phyloP scores from a whole-genome alignment of 208 protist genomes.

The Blastocrithidia nonstop region DNA sequence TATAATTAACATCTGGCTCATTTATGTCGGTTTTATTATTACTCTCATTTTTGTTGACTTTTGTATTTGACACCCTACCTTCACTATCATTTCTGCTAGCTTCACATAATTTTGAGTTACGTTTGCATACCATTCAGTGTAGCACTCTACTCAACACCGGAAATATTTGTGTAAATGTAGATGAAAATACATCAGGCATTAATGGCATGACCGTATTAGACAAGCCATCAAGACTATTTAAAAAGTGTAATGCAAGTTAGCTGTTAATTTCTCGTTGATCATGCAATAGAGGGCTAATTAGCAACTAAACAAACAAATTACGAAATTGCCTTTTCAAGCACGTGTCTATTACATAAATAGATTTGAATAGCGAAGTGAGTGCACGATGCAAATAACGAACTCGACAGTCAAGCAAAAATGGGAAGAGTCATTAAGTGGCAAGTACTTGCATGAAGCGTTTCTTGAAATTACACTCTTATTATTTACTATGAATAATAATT shows the following conservation, averaged over 20 bases:
- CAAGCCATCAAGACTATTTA: constrained; percentile 63
- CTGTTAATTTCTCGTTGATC: constrained; percentile 8
- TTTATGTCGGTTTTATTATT: constrained; percentile 1
- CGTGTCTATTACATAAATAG: constrained; percentile 5
- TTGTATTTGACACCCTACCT: background rate
- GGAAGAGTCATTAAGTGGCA: too few species aligned
- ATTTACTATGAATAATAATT: background rate
- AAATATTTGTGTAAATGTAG: constrained; percentile 53
- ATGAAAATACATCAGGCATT: constrained; percentile 42
- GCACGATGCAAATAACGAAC: constrained; percentile 74
- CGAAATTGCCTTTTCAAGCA: constrained; percentile 3
- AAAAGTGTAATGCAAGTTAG: constrained; percentile 32
- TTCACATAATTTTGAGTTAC: background rate
- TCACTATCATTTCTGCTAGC: background rate
- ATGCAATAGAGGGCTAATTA: background rate
- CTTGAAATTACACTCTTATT: constrained; percentile 9
- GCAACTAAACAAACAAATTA: background rate
- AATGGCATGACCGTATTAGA: constrained; percentile 48
- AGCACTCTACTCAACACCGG: constrained; percentile 55
- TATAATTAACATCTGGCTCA: background rate
- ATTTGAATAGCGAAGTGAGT: constrained; percentile 51
- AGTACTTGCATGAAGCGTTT: too few species aligned
- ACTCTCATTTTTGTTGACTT: background rate
- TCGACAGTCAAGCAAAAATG: constrained; percentile 56
- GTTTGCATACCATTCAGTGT: constrained; percentile 54